A percentile compares a stretch with the other conserved stretches of the same genome.
phyloP scores from a whole-genome alignment of 805 yeast species.

The Vanderwaltozyma polyspora region DNA sequence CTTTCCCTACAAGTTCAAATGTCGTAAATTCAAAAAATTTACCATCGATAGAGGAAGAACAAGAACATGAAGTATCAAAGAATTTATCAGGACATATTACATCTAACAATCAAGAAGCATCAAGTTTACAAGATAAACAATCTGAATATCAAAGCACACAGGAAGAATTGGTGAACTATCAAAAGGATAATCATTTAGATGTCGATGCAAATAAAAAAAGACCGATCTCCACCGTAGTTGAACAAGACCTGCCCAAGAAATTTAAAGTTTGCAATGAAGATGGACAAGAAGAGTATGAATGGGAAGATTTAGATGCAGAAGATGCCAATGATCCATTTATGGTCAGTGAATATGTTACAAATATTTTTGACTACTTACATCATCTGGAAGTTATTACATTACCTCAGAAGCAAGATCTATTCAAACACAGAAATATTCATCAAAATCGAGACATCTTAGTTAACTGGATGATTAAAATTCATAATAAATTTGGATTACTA shows the following conservation, averaged over 20 bases:
- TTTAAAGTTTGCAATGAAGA: conserved; percentile 24
- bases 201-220: conserved; percentile 14
- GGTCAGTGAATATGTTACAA: conserved; percentile 88
- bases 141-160: conserved; percentile 3
- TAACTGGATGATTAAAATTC: conserved; percentile 92
- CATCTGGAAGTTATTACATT: conserved; percentile 61
- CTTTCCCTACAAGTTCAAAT: conserved; percentile 5
- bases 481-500: conserved; percentile 65
- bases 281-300: conserved; percentile 29
- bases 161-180: background rate
- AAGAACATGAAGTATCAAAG: conserved; percentile 1
- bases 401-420: conserved; percentile 37
- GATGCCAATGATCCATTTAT: conserved; percentile 74
- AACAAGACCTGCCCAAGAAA: conserved; percentile 25
- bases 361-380: conserved; percentile 71
- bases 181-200: background rate
- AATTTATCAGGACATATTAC: background rate
- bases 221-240: conserved; percentile 27
- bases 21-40: conserved; percentile 4
- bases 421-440: conserved; percentile 33
- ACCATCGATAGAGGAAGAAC: conserved; percentile 13
- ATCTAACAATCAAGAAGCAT: background rate
- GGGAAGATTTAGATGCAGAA: conserved; percentile 76
- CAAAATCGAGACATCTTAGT: conserved; percentile 62
- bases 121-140: background rate